phyloP scores from a whole-genome alignment of 208 protist species.

The Trypanosoma boissoni region DNA sequence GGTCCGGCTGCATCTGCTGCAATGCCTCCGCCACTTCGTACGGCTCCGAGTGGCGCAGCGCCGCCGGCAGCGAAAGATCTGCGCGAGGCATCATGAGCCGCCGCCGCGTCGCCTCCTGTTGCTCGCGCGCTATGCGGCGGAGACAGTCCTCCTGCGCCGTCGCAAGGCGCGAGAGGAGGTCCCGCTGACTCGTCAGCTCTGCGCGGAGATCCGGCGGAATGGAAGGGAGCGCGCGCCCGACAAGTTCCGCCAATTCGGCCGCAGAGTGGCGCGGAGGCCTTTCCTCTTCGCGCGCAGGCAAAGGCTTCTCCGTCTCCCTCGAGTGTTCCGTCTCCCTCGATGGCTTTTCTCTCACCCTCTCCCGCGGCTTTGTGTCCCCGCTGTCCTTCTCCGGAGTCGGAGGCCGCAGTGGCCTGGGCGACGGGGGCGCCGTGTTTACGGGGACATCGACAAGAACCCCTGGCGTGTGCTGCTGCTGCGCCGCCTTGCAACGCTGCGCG shows the following conservation, averaged over 20 bases:
- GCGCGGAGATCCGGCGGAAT: conserved; percentile 41
- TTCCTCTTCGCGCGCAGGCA: neutral
- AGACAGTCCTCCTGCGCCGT: conserved; percentile 41
- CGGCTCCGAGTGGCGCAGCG: conserved; percentile 14
- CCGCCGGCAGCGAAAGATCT: conserved; percentile 13
- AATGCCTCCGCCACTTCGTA: conserved; percentile 17
- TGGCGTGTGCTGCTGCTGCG: conserved; percentile 13
- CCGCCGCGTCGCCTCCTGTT: conserved; percentile 30
- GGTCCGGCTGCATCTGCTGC: conserved; percentile 6
- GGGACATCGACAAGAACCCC: too few relatives aligned
- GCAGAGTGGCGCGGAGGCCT: conserved; percentile 3
- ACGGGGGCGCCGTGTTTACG: too few relatives aligned
- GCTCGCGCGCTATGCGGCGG: conserved; percentile 19
- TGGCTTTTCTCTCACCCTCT: neutral
- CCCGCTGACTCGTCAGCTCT: conserved; percentile 53
- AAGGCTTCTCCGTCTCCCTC: neutral
- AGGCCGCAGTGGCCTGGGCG: neutral
- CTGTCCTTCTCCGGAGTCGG: neutral
- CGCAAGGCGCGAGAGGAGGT: conserved; percentile 46
- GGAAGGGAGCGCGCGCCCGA: conserved; percentile 11
- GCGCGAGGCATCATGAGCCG: conserved; percentile 29
- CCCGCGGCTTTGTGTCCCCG: neutral
- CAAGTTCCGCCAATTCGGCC: conserved; percentile 1
- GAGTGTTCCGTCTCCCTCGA: neutral
- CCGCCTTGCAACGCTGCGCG: conserved; percentile 14